phyloP scores from a whole-genome alignment of 805 yeast species.

The Torulaspora gathmanii region DNA sequence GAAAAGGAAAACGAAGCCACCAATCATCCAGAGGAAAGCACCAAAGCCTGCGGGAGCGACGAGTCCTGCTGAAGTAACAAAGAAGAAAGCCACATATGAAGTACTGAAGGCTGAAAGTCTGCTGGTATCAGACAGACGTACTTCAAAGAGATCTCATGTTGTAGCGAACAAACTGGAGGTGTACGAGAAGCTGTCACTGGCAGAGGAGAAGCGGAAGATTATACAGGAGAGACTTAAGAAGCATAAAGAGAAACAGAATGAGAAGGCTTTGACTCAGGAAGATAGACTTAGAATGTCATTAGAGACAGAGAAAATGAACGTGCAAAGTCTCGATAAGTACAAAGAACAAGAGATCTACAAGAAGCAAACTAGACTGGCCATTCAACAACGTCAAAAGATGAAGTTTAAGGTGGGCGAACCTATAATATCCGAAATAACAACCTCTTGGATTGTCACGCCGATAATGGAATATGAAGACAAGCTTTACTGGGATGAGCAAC shows the following conservation, averaged over 20 bases:
- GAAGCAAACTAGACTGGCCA: slow-evolving; percentile 69
- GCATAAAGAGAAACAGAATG: slow-evolving; percentile 44
- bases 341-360: slow-evolving; percentile 80
- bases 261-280: slow-evolving; percentile 39
- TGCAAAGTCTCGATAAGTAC: slow-evolving; percentile 66
- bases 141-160: slow-evolving; percentile 74
- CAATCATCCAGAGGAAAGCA: slow-evolving; percentile 35
- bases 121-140: slow-evolving; percentile 52
- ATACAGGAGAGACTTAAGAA: slow-evolving; percentile 42
- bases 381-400: slow-evolving; percentile 60
- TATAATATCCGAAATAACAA: slow-evolving; percentile 20
- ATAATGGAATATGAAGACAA: slow-evolving; percentile 54
- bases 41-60: slow-evolving; percentile 28
- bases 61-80: slow-evolving; percentile 28
- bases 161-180: slow-evolving; percentile 73
- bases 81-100: slow-evolving; percentile 24
- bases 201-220: slow-evolving; percentile 53
- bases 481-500: slow-evolving; percentile 40
- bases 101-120: slow-evolving; percentile 49
- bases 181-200: slow-evolving; percentile 62
- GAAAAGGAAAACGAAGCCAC: slow-evolving; percentile 26
- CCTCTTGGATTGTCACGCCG: slow-evolving; percentile 48
- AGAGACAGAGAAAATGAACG: slow-evolving; percentile 75
- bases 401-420: slow-evolving; percentile 49
- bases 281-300: slow-evolving; percentile 66